Percentiles rank a stretch among this genome's conserved stretches.
phyloP scores from a whole-genome alignment of 2,329 filamentous ascomycete species.

The Metarhizium brunneum region DNA sequence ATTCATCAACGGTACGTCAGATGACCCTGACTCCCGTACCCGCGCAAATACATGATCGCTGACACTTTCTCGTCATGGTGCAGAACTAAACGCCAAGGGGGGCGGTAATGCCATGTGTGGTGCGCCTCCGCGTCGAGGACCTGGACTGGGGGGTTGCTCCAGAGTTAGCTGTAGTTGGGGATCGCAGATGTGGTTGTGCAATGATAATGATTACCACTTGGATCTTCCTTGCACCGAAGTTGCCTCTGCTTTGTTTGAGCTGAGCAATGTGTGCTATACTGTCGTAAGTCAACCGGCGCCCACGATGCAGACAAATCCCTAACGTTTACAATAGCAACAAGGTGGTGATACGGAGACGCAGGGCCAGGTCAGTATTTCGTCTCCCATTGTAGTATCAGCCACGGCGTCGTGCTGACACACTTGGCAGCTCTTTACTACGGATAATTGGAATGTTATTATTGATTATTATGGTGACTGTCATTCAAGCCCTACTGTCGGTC shows the following conservation, averaged over 20 bases:
- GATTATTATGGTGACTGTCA: neutral
- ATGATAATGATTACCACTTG: neutral
- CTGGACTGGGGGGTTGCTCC: neutral
- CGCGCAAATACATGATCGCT: neutral
- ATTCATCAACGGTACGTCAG: neutral
- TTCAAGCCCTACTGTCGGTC: neutral
- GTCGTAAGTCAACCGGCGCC: neutral
- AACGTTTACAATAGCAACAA: neutral
- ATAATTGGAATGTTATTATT: slow-evolving; percentile 1
- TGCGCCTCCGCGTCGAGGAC: neutral
- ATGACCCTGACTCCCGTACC: neutral
- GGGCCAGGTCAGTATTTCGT: slow-evolving; percentile 1
- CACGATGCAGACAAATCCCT: neutral
- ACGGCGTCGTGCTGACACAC: neutral
- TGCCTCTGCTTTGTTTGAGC: neutral
- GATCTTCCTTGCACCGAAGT: neutral
- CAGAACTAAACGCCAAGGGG: neutral
- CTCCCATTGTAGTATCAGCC: neutral
- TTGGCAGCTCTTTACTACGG: neutral
- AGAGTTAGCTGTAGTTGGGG: neutral
- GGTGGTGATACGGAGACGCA: neutral
- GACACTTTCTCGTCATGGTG: neutral
- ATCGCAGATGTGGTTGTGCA: neutral
- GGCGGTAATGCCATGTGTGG: neutral
- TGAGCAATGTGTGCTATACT: neutral